Evolutionary conservation across 2,329 filamentous ascomycete genomes (phyloP).

Genomic region (Rhinocladiella mackenziei): DNA sequence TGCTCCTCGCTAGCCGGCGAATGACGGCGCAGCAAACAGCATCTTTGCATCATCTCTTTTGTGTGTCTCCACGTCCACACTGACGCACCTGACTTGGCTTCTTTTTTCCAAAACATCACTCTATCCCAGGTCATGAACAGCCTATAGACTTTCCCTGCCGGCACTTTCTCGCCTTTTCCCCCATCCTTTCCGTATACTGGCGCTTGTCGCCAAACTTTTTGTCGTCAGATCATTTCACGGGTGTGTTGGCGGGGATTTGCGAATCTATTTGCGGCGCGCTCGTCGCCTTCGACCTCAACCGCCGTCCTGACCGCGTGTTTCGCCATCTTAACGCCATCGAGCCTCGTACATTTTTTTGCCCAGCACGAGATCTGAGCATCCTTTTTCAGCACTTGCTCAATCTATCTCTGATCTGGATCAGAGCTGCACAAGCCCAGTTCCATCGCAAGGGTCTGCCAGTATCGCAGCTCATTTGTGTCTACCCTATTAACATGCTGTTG

Average conservation of each 20-base stretch:
- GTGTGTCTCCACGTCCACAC: constrained; percentile 14
- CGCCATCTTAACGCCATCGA: constrained; percentile 9
- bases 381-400: constrained; percentile 1
- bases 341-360: constrained; percentile 5
- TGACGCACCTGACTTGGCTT: constrained; percentile 20
- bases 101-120: constrained; percentile 18
- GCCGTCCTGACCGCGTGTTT: constrained; percentile 10
- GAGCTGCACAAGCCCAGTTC: constrained; percentile 11
- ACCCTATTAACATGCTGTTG: constrained; percentile 11
- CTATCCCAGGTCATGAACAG: constrained; percentile 15
- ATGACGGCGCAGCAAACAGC: constrained; percentile 16
- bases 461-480: constrained; percentile 5
- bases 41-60: constrained; percentile 21
- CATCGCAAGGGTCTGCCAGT: constrained; percentile 7
- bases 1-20: constrained; percentile 15
- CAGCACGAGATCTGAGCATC: constrained; percentile 9
- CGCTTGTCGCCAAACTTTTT: constrained; percentile 29
- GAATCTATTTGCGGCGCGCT: constrained; percentile 14
- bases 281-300: constrained; percentile 9
- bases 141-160: constrained; percentile 22
- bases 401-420: no score
- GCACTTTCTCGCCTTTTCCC: constrained; percentile 14
- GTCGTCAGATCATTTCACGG: constrained; percentile 8
- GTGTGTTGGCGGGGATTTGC: constrained; percentile 9
- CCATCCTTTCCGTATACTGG: constrained; percentile 27